phyloP scores from a whole-genome alignment of 257 asterid species.

The Primulina tabacum region DNA sequence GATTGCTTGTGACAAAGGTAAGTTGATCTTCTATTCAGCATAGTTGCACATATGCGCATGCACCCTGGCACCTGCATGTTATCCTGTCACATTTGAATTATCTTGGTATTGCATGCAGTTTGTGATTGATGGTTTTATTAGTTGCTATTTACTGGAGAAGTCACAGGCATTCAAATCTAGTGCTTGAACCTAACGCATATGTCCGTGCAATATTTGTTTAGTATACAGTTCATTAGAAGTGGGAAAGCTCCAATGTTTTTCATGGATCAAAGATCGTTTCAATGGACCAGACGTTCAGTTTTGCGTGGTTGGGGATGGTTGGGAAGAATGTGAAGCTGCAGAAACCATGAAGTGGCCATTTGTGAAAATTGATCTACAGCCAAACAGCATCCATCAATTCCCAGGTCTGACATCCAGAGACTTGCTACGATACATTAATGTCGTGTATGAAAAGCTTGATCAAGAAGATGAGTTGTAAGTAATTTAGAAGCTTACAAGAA shows the following conservation, averaged over 20 bases:
- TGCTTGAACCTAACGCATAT: neutral
- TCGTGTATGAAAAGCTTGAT: conserved; percentile 56
- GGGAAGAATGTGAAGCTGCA: conserved; percentile 96
- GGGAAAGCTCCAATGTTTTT: conserved; percentile 82
- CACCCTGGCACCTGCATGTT: neutral
- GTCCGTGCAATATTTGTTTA: conserved; percentile 23
- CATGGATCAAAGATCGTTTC: conserved; percentile 74
- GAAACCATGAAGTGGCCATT: conserved; percentile 86
- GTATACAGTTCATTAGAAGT: conserved; percentile 92
- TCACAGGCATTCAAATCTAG: neutral
- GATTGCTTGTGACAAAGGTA: conserved; percentile 69
- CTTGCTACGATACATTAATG: conserved; percentile 56
- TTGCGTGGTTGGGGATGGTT: conserved; percentile 85
- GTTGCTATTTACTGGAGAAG: too few relatives aligned
- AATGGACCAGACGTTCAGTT: conserved; percentile 55
- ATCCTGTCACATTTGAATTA: neutral
- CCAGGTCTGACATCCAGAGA: conserved; percentile 82
- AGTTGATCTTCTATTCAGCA: conserved; percentile 28
- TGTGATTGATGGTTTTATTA: neutral
- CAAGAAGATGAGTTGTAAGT: conserved; percentile 24
- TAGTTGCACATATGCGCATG: neutral
- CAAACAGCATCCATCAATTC: conserved; percentile 59
- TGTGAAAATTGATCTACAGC: conserved; percentile 66
- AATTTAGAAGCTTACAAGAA: neutral
- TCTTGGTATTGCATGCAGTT: neutral